Conservation (phyloP, 139 green algal species). For the Micromonas commoda region DNA sequence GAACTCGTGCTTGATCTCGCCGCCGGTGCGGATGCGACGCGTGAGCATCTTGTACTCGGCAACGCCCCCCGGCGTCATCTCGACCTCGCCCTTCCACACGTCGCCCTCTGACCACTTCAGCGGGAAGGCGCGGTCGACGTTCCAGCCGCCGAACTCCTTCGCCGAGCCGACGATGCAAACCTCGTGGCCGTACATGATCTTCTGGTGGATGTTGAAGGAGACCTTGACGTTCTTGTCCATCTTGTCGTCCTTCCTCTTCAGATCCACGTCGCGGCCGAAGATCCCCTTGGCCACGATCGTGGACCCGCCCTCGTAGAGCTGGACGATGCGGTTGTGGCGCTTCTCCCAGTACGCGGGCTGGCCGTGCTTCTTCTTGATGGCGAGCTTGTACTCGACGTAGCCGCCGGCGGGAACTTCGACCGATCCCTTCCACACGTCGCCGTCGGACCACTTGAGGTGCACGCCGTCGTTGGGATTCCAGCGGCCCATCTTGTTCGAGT, state of each 20-base stretch:
- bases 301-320: too few species aligned
- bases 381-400: background rate
- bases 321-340: too few species aligned
- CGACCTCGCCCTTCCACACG: slow-evolving; percentile 38
- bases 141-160: slow-evolving; percentile 43
- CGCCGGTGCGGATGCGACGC: background rate
- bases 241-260: background rate
- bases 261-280: background rate
- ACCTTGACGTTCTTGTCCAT: background rate
- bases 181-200: slow-evolving; percentile 26
- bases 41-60: background rate
- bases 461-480: slow-evolving; percentile 34
- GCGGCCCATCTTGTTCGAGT: slow-evolving; percentile 32
- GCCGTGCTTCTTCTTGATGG: too few species aligned
- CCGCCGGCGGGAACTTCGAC: background rate
- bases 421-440: slow-evolving; percentile 42
- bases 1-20: background rate
- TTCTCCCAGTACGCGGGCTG: too few species aligned
- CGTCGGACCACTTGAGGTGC: slow-evolving; percentile 46
- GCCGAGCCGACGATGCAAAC: slow-evolving; percentile 41
- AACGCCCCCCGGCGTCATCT: background rate
- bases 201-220: background rate
- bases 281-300: background rate
- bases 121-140: slow-evolving; percentile 6
- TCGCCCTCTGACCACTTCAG: slow-evolving; percentile 51